Percentiles rank a stretch among this genome's conserved stretches.
Conservation (phyloP, 306 rosid genomes). For the Lagenaria siceraria region DNA sequence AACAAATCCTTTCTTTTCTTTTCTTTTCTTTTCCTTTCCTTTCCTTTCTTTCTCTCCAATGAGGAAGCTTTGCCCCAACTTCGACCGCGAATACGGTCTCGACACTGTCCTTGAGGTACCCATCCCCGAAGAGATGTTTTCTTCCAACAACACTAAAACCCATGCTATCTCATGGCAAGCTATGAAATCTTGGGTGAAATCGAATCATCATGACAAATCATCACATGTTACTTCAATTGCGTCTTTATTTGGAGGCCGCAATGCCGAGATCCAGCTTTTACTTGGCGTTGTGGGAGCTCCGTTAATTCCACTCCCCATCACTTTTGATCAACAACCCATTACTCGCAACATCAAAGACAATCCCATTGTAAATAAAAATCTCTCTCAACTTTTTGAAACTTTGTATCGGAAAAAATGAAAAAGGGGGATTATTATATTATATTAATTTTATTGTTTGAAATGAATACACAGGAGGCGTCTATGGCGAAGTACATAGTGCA, state of each 20-base stretch:
- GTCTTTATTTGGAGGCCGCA: slow-evolving; percentile 41
- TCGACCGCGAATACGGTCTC: slow-evolving; percentile 78
- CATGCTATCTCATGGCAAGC: slow-evolving; percentile 50
- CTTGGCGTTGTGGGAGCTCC: slow-evolving; percentile 91
- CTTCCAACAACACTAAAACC: slow-evolving; percentile 22
- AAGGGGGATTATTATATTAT: too few species aligned
- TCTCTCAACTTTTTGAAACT: not conserved
- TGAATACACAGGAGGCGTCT: slow-evolving; percentile 26
- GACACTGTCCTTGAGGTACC: slow-evolving; percentile 97
- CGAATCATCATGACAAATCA: slow-evolving; percentile 24
- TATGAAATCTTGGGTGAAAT: slow-evolving; percentile 71
- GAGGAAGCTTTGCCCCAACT: slow-evolving; percentile 88
- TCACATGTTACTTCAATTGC: slow-evolving; percentile 17
- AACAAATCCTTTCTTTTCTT: too few species aligned
- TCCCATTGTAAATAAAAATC: slow-evolving; percentile 48
- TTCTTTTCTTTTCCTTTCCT: too few species aligned
- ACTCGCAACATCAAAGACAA: slow-evolving; percentile 59
- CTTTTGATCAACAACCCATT: slow-evolving; percentile 32
- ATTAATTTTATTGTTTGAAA: too few species aligned
- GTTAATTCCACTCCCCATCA: slow-evolving; percentile 56
- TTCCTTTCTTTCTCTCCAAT: slow-evolving; percentile 11
- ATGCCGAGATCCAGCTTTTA: slow-evolving; percentile 69
- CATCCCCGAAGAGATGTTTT: slow-evolving; percentile 68
- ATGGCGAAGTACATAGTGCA: slow-evolving; percentile 87
- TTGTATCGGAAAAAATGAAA: too few species aligned